Conservation (phyloP, 2,329 filamentous ascomycete species). For the Colletotrichum orbiculare region DNA sequence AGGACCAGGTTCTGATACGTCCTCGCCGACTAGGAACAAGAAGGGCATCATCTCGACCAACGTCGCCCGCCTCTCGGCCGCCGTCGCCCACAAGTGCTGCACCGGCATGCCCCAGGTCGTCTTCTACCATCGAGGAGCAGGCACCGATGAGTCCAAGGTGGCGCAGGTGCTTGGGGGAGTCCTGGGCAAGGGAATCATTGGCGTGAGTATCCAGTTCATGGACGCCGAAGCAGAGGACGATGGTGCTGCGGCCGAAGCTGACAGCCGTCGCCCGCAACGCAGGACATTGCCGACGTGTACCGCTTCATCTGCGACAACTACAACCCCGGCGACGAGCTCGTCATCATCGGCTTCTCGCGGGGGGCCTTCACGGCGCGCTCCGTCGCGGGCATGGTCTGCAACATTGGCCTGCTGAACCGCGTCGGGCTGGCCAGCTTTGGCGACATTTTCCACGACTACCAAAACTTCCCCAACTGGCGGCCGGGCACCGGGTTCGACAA, state of each 20-base stretch:
- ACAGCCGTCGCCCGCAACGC: background rate
- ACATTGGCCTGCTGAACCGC: constrained; percentile 34
- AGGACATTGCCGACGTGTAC: constrained; percentile 49
- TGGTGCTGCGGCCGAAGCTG: background rate
- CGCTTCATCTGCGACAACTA: constrained; percentile 51
- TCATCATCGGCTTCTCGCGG: constrained; percentile 50
- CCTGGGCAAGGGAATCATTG: constrained; percentile 41
- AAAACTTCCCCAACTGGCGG: constrained; percentile 31
- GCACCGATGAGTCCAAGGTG: constrained; percentile 41
- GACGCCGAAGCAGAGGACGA: background rate
- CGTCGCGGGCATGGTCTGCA: constrained; percentile 42
- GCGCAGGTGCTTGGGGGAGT: constrained; percentile 40
- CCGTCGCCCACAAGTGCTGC: constrained; percentile 42
- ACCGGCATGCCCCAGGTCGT: constrained; percentile 49
- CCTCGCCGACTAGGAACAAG: constrained; percentile 6
- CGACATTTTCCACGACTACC: constrained; percentile 36
- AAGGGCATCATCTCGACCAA: constrained; percentile 41
- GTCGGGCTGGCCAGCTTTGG: constrained; percentile 32
- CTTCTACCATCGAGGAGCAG: constrained; percentile 51
- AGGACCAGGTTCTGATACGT: background rate
- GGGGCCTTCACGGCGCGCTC: constrained; percentile 52
- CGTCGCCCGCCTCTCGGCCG: constrained; percentile 47
- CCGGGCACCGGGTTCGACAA: constrained; percentile 2
- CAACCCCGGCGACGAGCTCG: constrained; percentile 46
- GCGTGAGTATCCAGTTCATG: constrained; percentile 8